phyloP scores from a whole-genome alignment of 257 asterid genomes.

The Marsdenia floribunda region DNA sequence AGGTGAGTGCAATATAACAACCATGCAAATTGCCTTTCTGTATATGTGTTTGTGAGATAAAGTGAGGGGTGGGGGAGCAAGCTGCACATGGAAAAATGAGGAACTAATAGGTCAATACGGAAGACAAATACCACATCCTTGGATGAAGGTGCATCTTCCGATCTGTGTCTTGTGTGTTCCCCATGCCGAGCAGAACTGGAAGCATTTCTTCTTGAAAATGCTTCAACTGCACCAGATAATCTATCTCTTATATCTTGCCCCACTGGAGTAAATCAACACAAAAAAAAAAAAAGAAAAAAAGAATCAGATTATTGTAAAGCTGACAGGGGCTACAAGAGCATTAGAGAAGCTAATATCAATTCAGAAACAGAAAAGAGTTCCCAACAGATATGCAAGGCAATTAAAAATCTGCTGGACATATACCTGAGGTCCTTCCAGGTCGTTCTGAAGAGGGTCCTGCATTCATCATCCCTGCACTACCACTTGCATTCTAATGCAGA shows the following conservation, averaged over 20 bases:
- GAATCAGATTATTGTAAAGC: not conserved
- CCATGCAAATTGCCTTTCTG: not conserved
- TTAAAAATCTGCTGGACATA: not conserved
- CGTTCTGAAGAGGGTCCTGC: conserved; percentile 85
- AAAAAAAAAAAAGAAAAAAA: conserved; percentile 9
- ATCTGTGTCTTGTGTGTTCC: conserved; percentile 57
- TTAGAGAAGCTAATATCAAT: not conserved
- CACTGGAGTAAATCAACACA: conserved; percentile 29
- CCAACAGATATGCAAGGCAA: not conserved
- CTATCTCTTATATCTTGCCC: conserved; percentile 78
- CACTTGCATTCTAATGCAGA: conserved; percentile 59
- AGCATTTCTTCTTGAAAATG: conserved; percentile 63
- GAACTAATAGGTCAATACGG: not conserved
- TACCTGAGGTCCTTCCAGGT: conserved; percentile 83
- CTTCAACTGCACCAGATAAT: conserved; percentile 84
- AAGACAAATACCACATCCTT: conserved; percentile 77
- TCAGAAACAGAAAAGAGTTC: not conserved
- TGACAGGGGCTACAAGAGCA: not conserved
- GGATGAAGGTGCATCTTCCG: conserved; percentile 78
- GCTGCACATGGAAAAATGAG: not conserved
- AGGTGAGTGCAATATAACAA: too few relatives aligned
- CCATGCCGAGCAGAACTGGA: conserved; percentile 66
- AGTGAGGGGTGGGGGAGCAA: not conserved
- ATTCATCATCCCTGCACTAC: conserved; percentile 44
- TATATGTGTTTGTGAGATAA: not conserved